phyloP scores from a whole-genome alignment of 169 alveolate genomes.

The Eimeria sp. region DNA sequence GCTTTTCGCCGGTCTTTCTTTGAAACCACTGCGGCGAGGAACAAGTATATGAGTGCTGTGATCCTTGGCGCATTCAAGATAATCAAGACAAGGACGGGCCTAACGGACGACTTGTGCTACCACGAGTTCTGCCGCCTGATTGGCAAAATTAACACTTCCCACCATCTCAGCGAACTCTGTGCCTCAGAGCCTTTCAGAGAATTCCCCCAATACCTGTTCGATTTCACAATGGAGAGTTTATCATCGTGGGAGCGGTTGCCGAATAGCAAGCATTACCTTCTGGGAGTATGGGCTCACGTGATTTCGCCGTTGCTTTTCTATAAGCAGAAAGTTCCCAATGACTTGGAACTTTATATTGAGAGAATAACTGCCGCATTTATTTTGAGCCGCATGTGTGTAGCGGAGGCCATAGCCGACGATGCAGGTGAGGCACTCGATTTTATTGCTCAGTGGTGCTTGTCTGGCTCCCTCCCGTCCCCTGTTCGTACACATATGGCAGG shows the following conservation, averaged over 20 bases:
- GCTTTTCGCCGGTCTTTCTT: conserved; percentile 95
- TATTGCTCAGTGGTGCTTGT: not conserved
- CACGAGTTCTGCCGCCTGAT: conserved; percentile 96
- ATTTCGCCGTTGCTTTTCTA: conserved; percentile 92
- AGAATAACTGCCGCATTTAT: conserved; percentile 90
- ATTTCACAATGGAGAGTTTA: conserved; percentile 94
- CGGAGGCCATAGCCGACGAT: conserved; percentile 88
- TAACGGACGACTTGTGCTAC: conserved; percentile 93
- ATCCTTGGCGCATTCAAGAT: conserved; percentile 94
- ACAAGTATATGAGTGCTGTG: conserved; percentile 91
- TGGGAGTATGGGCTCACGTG: conserved; percentile 97
- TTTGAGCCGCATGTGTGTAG: conserved; percentile 89
- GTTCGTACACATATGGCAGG: not conserved
- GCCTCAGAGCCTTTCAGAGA: conserved; percentile 88
- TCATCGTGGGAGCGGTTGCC: conserved; percentile 93
- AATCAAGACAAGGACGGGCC: conserved; percentile 93
- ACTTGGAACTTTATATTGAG: conserved; percentile 90
- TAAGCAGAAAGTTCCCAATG: conserved; percentile 91
- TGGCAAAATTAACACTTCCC: conserved; percentile 95
- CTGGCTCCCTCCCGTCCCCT: not conserved
- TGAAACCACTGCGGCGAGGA: conserved; percentile 92
- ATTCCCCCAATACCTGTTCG: conserved; percentile 95
- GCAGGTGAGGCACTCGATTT: conserved; percentile 40
- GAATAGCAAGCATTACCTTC: conserved; percentile 95
- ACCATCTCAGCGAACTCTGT: conserved; percentile 90